Evolutionary conservation across 73 alveolate species (phyloP).

Genomic region (Symbiodinium natans): DNA sequence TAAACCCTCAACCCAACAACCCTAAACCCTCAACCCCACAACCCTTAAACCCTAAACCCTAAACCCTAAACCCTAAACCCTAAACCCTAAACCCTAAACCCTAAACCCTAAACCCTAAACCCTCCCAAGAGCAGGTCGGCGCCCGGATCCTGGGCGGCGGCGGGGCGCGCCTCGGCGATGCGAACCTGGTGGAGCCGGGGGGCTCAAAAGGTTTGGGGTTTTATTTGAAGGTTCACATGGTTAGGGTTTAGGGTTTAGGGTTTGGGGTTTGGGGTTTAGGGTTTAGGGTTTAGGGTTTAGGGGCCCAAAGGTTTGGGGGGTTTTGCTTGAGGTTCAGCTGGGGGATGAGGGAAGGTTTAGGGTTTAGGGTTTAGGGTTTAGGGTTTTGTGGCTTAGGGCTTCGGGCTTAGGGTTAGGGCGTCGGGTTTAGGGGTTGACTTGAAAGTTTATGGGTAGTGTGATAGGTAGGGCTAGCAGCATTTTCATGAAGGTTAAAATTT

Average conservation of each 20-base stretch:
- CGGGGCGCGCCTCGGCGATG: conserved; percentile 56
- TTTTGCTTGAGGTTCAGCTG: too few relatives aligned
- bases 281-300: neutral
- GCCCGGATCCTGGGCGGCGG: conserved; percentile 56
- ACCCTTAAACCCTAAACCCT: too few relatives aligned
- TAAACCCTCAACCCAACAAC: too few relatives aligned
- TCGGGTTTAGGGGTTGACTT: neutral
- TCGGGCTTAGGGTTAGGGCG: neutral
- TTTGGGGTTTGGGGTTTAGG: neutral
- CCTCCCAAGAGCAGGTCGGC: conserved; percentile 28
- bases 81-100: too few relatives aligned
- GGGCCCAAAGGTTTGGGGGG: neutral
- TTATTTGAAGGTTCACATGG: too few relatives aligned
- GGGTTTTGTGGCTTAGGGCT: neutral
- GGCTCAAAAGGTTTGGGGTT: neutral
- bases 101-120: too few relatives aligned
- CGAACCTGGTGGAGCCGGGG: conserved; percentile 45
- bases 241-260: neutral
- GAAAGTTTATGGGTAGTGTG: too few relatives aligned
- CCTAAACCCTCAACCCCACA: too few relatives aligned
- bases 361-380: neutral
- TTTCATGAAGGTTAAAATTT: too few relatives aligned
- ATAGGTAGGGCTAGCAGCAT: too few relatives aligned
- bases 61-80: too few relatives aligned
- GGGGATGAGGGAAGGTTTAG: too few relatives aligned